These are phyloP conservation scores for Dendrobium catenatum DNA, from an alignment of 106 monocot genomes.

Conservation along the genomic window DNA sequence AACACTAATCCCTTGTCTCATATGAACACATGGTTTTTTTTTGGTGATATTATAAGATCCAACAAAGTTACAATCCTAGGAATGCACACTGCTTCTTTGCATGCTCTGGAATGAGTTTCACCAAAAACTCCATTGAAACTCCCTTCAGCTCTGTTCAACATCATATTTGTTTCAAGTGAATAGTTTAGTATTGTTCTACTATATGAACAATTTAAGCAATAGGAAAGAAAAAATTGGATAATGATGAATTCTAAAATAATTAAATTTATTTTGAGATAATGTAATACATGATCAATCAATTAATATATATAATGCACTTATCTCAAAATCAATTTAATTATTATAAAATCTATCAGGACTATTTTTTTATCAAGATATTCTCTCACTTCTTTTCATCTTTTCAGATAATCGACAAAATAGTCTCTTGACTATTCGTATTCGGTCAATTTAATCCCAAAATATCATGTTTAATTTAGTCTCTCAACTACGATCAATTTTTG, in stretches of 20 bases:
- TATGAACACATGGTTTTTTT: neutral
- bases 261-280: neutral
- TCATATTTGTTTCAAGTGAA: slow-evolving; percentile 1
- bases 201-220: neutral
- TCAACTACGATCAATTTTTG: no score
- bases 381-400: no score
- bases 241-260: neutral
- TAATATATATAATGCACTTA: no score
- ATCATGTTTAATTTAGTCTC: no score
- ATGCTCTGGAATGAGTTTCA: slow-evolving; percentile 21
- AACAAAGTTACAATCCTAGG: slow-evolving; percentile 3
- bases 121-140: slow-evolving; percentile 7
- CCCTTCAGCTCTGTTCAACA: slow-evolving; percentile 17
- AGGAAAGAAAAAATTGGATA: no score
- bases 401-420: no score
- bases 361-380: no score
- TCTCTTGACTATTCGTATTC: no score
- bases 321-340: no score
- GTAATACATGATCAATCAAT: no score
- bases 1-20: neutral
- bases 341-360: no score
- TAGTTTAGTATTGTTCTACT: neutral
- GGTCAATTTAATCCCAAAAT: no score
- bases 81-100: slow-evolving; percentile 24
- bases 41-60: neutral